phyloP scores from a whole-genome alignment of 2,329 filamentous ascomycete genomes.

The Teratosphaeria viscida region DNA sequence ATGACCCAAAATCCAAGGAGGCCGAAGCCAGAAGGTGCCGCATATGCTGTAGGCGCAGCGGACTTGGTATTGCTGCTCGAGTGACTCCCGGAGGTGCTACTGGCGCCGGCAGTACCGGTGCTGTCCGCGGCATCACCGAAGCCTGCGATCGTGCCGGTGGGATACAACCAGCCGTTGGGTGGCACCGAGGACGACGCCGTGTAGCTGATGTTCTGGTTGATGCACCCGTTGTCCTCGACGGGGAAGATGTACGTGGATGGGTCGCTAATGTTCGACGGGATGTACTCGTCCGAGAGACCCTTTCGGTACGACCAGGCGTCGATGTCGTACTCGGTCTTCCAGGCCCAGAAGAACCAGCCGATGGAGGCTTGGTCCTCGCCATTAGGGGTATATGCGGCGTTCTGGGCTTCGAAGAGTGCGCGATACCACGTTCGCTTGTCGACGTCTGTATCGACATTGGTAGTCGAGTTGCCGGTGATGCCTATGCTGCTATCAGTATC shows the following conservation, averaged over 20 bases:
- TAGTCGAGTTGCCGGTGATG: conserved; percentile 7
- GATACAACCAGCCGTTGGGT: neutral
- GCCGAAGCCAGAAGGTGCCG: neutral
- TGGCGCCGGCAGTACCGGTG: neutral
- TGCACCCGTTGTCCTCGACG: conserved; percentile 9
- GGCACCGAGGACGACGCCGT: conserved; percentile 3
- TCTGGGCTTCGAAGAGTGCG: conserved; percentile 14
- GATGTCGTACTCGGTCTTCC: conserved; percentile 19
- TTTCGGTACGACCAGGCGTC: conserved; percentile 17
- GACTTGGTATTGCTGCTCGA: neutral
- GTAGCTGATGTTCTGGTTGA: conserved; percentile 9
- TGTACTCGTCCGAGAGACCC: conserved; percentile 11
- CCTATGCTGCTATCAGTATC: neutral
- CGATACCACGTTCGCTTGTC: conserved; percentile 16
- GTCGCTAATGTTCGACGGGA: conserved; percentile 12
- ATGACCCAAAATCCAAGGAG: neutral
- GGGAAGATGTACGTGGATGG: conserved; percentile 12
- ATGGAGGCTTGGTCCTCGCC: conserved; percentile 6
- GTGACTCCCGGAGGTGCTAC: neutral
- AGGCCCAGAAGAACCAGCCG: conserved; percentile 18
- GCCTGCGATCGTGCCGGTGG: neutral
- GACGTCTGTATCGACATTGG: conserved; percentile 4
- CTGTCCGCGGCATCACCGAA: neutral
- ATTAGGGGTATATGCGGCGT: conserved; percentile 11
- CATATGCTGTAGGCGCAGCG: neutral